Conservation (phyloP, 2,329 filamentous ascomycete genomes). For the Hawksworthiomyces lignivorus region DNA sequence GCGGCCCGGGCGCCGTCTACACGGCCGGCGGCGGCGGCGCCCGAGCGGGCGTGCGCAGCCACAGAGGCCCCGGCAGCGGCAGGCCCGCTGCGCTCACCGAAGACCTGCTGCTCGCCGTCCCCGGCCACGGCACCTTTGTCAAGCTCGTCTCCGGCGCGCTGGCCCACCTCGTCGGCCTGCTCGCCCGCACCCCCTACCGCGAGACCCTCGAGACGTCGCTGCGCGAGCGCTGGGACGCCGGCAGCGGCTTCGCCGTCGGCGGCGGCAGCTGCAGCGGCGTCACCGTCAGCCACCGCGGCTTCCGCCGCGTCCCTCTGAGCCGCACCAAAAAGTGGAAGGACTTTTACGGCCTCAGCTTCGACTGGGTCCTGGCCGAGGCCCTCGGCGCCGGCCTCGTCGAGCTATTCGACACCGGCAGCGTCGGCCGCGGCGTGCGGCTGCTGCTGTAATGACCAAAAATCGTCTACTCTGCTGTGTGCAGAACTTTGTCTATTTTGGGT, state of each 20-base stretch:
- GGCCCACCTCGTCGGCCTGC: conserved; percentile 50
- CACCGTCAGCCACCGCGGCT: conserved; percentile 42
- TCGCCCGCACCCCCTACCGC: conserved; percentile 51
- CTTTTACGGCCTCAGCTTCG: conserved; percentile 61
- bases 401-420: conserved; percentile 65
- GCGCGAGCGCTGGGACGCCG: conserved; percentile 64
- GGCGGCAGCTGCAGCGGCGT: conserved; percentile 37
- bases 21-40: conserved; percentile 49
- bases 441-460: no score
- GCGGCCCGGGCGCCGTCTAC: conserved; percentile 58
- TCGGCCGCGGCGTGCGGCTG: conserved; percentile 57
- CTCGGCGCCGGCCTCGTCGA: conserved; percentile 64
- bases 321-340: conserved; percentile 62
- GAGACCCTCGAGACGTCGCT: conserved; percentile 57
- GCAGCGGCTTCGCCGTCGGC: conserved; percentile 24
- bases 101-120: conserved; percentile 53
- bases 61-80: background rate
- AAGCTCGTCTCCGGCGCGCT: conserved; percentile 57
- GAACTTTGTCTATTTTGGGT: no score
- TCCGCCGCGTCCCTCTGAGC: conserved; percentile 43
- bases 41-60: conserved; percentile 34
- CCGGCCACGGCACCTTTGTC: conserved; percentile 58
- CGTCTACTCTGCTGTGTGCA: no score
- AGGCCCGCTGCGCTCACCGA: conserved; percentile 8
- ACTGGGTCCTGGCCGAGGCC: conserved; percentile 65